Evolutionary conservation across 2,329 filamentous ascomycete genomes (phyloP).

Genomic region (Mycocentrospora acerina): DNA sequence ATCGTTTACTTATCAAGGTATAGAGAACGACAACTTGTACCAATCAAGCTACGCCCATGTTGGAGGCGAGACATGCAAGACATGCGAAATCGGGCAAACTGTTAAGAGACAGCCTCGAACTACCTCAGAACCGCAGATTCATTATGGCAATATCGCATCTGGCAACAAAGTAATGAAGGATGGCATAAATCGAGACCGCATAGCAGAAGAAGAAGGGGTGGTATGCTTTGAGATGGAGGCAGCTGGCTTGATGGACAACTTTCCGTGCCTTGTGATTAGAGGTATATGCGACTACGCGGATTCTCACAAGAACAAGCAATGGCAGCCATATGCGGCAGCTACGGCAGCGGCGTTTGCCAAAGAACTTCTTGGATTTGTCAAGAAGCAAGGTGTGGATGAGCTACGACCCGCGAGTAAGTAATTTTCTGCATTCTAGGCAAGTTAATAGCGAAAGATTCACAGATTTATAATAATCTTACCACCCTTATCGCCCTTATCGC

Average conservation of each 20-base stretch:
- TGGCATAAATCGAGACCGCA: slow-evolving; percentile 9
- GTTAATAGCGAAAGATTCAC: too few species aligned
- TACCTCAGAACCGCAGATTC: slow-evolving; percentile 5
- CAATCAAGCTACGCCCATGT: slow-evolving; percentile 2
- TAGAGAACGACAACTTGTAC: slow-evolving; percentile 1
- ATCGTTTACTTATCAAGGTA: not conserved
- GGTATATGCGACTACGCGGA: slow-evolving; percentile 26
- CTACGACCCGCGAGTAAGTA: too few species aligned
- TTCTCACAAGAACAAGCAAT: slow-evolving; percentile 20
- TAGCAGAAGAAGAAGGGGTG: slow-evolving; percentile 13
- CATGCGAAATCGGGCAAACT: too few species aligned
- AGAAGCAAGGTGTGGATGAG: too few species aligned
- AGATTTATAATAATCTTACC: too few species aligned
- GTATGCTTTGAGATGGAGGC: slow-evolving; percentile 30
- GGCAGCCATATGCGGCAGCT: slow-evolving; percentile 10
- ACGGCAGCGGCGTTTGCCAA: slow-evolving; percentile 1
- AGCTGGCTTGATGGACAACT: too few species aligned
- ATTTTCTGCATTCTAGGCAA: too few species aligned
- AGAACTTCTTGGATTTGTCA: too few species aligned
- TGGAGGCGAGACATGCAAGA: slow-evolving; percentile 3
- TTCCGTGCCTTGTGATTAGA: slow-evolving; percentile 18
- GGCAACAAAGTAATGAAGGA: slow-evolving; percentile 20
- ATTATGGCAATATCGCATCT: slow-evolving; percentile 22
- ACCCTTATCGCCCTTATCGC: too few species aligned
- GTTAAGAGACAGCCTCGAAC: not conserved